Evolutionary conservation across 1,284 basidiomycete genomes (phyloP).

Genomic region (Sanguinoderma infundibulare): DNA sequence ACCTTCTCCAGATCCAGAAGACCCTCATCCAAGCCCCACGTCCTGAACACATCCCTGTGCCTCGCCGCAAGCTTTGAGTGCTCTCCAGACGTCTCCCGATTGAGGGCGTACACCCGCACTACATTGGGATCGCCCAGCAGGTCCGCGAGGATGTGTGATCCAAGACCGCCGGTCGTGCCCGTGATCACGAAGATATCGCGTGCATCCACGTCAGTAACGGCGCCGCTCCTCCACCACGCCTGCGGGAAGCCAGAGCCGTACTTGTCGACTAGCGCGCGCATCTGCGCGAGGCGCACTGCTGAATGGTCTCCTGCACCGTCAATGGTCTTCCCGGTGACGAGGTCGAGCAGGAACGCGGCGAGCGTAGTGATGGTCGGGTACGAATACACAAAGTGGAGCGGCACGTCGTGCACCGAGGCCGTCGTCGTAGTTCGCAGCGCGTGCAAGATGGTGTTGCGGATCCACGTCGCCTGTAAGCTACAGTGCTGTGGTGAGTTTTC

Average conservation of each 20-base stretch:
- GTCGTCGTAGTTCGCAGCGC: conserved; percentile 31
- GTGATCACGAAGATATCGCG: conserved; percentile 38
- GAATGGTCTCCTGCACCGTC: conserved; percentile 9
- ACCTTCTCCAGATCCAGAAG: conserved; percentile 15
- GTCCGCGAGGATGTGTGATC: conserved; percentile 34
- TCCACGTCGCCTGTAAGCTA: conserved; percentile 42
- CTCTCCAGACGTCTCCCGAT: conserved; percentile 27
- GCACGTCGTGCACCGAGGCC: conserved; percentile 9
- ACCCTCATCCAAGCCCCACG: conserved; percentile 24
- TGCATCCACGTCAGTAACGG: neutral
- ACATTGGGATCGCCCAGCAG: conserved; percentile 31
- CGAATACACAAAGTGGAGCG: conserved; percentile 38
- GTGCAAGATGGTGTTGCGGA: conserved; percentile 38
- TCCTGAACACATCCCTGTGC: conserved; percentile 32
- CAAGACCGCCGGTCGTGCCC: conserved; percentile 42
- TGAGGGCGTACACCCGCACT: conserved; percentile 37
- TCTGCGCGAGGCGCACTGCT: conserved; percentile 4
- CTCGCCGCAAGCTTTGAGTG: conserved; percentile 21
- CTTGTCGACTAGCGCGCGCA: conserved; percentile 30
- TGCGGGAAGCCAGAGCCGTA: conserved; percentile 27
- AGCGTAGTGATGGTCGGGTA: conserved; percentile 36
- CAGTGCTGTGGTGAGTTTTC: neutral
- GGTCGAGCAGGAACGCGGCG: conserved; percentile 18
- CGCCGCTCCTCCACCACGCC: neutral
- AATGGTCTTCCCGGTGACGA: conserved; percentile 6